Base-by-base conservation (phyloP, 2,329 filamentous ascomycete species). In the Neofusicoccum sp. region DNA sequence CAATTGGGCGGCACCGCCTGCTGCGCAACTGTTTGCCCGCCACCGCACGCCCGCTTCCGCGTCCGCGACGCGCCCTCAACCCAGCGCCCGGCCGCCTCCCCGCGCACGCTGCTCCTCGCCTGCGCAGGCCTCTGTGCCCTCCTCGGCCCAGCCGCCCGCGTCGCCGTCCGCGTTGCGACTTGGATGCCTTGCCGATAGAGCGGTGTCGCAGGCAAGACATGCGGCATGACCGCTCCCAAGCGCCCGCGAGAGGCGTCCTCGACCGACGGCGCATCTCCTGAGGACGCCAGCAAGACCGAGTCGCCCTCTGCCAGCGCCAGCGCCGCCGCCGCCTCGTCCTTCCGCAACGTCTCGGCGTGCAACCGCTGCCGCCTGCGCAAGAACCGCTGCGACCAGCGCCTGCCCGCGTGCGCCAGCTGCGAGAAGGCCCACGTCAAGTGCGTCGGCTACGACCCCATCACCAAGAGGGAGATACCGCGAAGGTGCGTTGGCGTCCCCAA, bases 391-490 rank as follows among this genome's bases (percentile, higher is more conserved):
- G 94, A 98, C 78, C 94, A 97, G 83, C 89, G 90, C 67, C 84
- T 98, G 66, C 94, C 94, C 7, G 92, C 91, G 70, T 98, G 94
- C 76, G 89, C 91, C 45, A 92, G 91, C 69, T 98, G 94, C 78
- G 92, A 93, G 75, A 97, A 97, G 80, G 93, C 91, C n/a, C 85
- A 86, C 64, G 91, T 96, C 49, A 89, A 91, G 68, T 98, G 95
- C 76, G 92, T 97, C 56, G 94, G 94, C 66, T 97, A 97, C 77
- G 94, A 98, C 74, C 93, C 94, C 37, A 97, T 97, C 72, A 96
- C 92, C 29, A 97, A 97, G 83, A 89, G 91, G 73, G 93, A 97
- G 78, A 97, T 98, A 64, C 94, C 94, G 56, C 86, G 93, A 77
- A 89, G 86, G 81, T 82, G 69, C 70, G 77, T 76, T 58, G 43